Evolutionary conservation across 73 alveolate genomes (phyloP).

Genomic region (Tetrahymena malaccensis): DNA sequence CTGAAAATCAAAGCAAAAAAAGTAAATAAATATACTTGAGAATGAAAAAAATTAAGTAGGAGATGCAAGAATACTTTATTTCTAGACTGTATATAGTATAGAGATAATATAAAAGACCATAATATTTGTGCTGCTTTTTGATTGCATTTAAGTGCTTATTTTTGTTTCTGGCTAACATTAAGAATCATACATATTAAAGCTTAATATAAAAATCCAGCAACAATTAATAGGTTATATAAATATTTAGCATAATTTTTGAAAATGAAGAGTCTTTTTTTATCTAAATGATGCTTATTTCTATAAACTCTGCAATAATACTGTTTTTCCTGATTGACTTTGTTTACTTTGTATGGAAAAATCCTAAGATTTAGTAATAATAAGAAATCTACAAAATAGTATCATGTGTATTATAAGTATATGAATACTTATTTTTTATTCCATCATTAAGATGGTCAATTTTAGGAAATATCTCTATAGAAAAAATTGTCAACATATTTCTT

Average conservation of each 20-base stretch:
- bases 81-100: neutral
- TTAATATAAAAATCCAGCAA: neutral
- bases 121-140: neutral
- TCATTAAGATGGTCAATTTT: neutral
- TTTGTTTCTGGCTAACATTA: neutral
- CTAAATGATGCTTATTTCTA: neutral
- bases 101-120: neutral
- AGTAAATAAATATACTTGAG: neutral
- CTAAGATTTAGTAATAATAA: neutral
- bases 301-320: neutral
- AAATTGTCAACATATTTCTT: neutral
- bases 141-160: neutral
- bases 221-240: neutral
- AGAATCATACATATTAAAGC: neutral
- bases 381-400: neutral
- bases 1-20: neutral
- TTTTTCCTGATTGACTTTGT: neutral
- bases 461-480: neutral
- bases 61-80: neutral
- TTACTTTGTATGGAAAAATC: neutral
- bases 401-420: neutral
- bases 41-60: neutral
- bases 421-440: neutral
- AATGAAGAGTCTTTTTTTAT: neutral
- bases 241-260: neutral